Base-by-base conservation (phyloP, 2,329 filamentous ascomycete genomes). In the Alternaria brassicicola region DNA sequence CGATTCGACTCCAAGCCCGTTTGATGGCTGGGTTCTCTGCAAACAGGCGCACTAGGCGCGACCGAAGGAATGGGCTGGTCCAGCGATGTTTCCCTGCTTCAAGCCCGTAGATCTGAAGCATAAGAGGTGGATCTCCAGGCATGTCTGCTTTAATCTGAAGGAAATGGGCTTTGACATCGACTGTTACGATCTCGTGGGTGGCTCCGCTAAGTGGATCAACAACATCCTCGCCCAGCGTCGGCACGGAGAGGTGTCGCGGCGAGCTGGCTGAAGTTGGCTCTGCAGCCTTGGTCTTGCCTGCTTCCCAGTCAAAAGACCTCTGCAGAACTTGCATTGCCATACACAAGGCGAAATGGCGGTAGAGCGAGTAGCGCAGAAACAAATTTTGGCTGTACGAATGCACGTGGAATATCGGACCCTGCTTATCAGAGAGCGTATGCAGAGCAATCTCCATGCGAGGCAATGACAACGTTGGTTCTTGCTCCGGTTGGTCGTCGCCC, bases 71-170 rank as follows among this genome's bases (percentile, higher is more conserved):
- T 0, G 95, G 94, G 5, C 89, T 85, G 2, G 92, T 89, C 90
- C 93, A 97, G 68, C 94, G 85, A 75, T 97, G 93, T 10, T 89
- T 88, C 5, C 93, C 93, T 45, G 88, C 86, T 68, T 97, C 92
- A 36, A 98, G 74, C 9, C 88, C 86, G 74, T 94, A 94, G 9
- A 97, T 81, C 62, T 97, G 94, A 2, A 98, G 70, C 91, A 99
- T 93, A 76, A 98, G 82, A 0, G 88, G 86, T n/a, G 95, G 96
- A 68, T 98, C 93, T 17, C 89, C 83, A 1, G 95, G 94, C 86
- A 98, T 88, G 42, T 89, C 88, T 5, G 90, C 91, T 78, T 98
- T 98, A 65, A 98, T 78, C 73, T 98, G 94, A 19, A 98, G 79
- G 31, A 97, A 84, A 1, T 88, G 86, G 5, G 90, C 88, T 76